phyloP scores from a whole-genome alignment of 2,329 filamentous ascomycete species.

The Epichloe scottii region DNA sequence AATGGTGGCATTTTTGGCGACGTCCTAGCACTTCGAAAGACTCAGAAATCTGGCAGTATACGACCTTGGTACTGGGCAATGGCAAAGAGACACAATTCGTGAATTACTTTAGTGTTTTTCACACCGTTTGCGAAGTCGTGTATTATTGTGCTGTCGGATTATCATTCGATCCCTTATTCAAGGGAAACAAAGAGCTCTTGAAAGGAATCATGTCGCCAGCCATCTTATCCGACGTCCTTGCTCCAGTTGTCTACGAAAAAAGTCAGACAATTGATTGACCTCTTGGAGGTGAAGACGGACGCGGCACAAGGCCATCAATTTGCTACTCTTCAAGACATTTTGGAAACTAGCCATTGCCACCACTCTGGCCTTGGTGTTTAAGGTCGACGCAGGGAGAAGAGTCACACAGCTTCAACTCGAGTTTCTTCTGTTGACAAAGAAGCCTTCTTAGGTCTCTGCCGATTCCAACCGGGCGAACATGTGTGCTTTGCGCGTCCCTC shows the following conservation, averaged over 20 bases:
- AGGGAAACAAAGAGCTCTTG: conserved; percentile 15
- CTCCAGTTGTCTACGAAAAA: conserved; percentile 19
- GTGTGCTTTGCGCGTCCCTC: not conserved
- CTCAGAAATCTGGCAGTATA: not conserved
- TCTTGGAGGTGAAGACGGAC: conserved; percentile 19
- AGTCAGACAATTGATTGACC: conserved; percentile 15
- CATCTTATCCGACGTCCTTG: conserved; percentile 16
- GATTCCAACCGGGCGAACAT: not conserved
- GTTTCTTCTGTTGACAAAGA: not conserved
- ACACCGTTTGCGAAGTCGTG: not conserved
- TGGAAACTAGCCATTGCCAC: conserved; percentile 18
- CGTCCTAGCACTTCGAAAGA: not conserved
- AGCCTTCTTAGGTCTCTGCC: not conserved
- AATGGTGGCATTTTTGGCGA: not conserved
- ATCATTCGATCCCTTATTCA: conserved; percentile 15
- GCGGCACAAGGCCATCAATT: conserved; percentile 18
- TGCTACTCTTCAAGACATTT: conserved; percentile 16
- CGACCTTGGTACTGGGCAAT: not conserved
- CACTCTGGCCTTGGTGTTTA: conserved; percentile 9
- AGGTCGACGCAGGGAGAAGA: not conserved
- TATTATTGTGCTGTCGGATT: not conserved
- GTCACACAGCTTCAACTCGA: not conserved
- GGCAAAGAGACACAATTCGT: not conserved
- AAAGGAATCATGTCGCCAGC: conserved; percentile 18
- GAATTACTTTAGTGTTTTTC: not conserved